These are phyloP conservation scores for Solanum lignicaule DNA, from an alignment of 257 asterid species.

Conservation along the genomic window DNA sequence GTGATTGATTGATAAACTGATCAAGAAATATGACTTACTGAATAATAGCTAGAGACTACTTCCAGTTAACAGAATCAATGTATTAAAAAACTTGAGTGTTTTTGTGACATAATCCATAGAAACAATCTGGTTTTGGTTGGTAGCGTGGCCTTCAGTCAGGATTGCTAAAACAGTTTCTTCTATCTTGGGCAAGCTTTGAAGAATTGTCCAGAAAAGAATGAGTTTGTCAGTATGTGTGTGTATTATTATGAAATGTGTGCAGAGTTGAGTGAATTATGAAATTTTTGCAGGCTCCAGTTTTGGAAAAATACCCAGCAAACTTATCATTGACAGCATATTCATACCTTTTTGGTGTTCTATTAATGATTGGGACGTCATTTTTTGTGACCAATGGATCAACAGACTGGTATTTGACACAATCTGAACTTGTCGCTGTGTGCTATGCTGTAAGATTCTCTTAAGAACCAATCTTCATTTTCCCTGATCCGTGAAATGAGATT, in stretches of 20 bases:
- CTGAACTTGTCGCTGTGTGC: constrained; percentile 70
- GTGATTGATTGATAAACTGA: not conserved
- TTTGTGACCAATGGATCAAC: constrained; percentile 44
- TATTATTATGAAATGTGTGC: not conserved
- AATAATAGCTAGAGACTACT: not conserved
- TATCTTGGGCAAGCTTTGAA: not conserved
- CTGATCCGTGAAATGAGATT: not conserved
- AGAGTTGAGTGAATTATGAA: not conserved
- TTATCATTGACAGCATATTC: constrained; percentile 88
- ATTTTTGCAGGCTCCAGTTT: constrained; percentile 66
- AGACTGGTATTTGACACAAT: constrained; percentile 61
- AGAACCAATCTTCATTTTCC: not conserved
- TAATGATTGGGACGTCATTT: constrained; percentile 58
- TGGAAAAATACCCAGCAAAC: constrained; percentile 82
- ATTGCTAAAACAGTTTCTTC: not conserved
- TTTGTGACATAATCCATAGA: not conserved
- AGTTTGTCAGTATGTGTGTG: not conserved
- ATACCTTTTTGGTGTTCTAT: constrained; percentile 59
- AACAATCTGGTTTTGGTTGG: not conserved
- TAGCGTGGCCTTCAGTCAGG: not conserved
- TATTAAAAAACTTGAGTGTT: not conserved
- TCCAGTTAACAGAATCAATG: not conserved
- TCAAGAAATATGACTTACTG: not conserved
- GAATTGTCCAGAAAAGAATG: not conserved
- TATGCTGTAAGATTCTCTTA: constrained; percentile 68